Evolutionary conservation across 75 land plant species (phyloP), one percentile per base, ranked within the genome.

Genomic region (Cupressus sempervirens): DNA sequence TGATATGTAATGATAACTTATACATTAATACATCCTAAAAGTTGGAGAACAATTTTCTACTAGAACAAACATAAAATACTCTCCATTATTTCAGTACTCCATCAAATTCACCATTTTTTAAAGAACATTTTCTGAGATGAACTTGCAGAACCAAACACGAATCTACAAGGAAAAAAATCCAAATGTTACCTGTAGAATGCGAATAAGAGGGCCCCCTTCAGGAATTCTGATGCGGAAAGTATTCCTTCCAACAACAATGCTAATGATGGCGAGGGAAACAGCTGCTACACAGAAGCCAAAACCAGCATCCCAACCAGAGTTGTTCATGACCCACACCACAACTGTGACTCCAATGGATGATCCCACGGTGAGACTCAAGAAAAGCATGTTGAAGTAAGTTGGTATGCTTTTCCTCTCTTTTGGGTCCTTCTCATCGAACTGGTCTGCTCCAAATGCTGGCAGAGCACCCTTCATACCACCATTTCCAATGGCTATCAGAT

Each of bases 321-420:
- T 93, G 87, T 92, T 91, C 54, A 93, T 92, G 10, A 97, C 83
- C 95, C 95, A 96, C 46, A 96, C 95, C 73, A 96, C 88, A 7
- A 93, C 86, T 12, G 97, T 95, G 14, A 92, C 90, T 0, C 95
- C 94, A 80, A 96, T 88, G 7, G 92, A 87, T 23, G 84, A 91
- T 23, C 97, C 98, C 67, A 84, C 76, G 16, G 93, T 83, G 79
- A 97, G 91, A 74, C 93, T 93, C 89, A 96, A 95, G 82, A 93
- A 92, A 56, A 91, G 95, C 92, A 93, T 95, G 88, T 95, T 96
- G 91, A 95, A 96, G 87, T 95, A 96, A 38, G 94, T 91, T 23
- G 98, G 91, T 76, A 92, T 88, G 15, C 84, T 80, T 84, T 85
- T 92, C 87, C 92, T 88, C 26, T 96, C 98, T 65, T 83, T 52